phyloP scores from a whole-genome alignment of 768 basidiomycete genomes.

The Kwoniella sp. region DNA sequence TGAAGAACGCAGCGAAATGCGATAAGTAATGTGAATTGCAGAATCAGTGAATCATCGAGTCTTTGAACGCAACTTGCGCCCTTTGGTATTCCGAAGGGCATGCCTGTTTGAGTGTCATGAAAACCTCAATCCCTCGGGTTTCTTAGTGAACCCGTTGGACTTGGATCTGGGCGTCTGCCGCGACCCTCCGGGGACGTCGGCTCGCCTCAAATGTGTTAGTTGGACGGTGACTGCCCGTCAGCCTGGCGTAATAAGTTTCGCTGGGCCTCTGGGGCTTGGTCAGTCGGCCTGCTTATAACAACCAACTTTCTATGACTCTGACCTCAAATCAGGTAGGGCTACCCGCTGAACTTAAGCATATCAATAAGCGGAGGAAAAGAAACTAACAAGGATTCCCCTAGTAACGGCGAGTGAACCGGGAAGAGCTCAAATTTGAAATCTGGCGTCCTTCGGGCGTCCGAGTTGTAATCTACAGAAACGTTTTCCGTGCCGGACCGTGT shows the following conservation, averaged over 20 bases:
- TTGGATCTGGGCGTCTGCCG: slow-evolving; percentile 48
- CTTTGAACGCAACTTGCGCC: slow-evolving; percentile 80
- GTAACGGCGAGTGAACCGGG: slow-evolving; percentile 84
- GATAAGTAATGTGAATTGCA: slow-evolving; percentile 82
- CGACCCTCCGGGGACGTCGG: slow-evolving; percentile 21
- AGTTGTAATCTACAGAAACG: slow-evolving; percentile 80
- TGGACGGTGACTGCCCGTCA: slow-evolving; percentile 35
- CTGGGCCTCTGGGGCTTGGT: slow-evolving; percentile 19
- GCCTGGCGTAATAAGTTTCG: slow-evolving; percentile 62
- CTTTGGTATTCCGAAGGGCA: slow-evolving; percentile 71
- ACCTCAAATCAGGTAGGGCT: slow-evolving; percentile 81
- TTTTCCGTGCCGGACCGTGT: slow-evolving; percentile 70
- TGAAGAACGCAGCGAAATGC: slow-evolving; percentile 79
- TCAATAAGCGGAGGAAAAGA: slow-evolving; percentile 89
- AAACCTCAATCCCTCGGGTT: slow-evolving; percentile 44
- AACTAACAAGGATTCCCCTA: slow-evolving; percentile 87
- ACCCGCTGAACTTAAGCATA: slow-evolving; percentile 87
- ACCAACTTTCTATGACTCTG: slow-evolving; percentile 52
- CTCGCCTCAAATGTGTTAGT: slow-evolving; percentile 62
- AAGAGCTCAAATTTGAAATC: slow-evolving; percentile 83
- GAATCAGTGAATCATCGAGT: slow-evolving; percentile 81
- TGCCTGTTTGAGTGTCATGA: slow-evolving; percentile 67
- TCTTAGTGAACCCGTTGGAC: slow-evolving; percentile 15
- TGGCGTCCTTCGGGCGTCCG: slow-evolving; percentile 65
- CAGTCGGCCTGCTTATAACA: slow-evolving; percentile 42